phyloP scores from a whole-genome alignment of 2,329 filamentous ascomycete species.

The Grosmannia serpens region DNA sequence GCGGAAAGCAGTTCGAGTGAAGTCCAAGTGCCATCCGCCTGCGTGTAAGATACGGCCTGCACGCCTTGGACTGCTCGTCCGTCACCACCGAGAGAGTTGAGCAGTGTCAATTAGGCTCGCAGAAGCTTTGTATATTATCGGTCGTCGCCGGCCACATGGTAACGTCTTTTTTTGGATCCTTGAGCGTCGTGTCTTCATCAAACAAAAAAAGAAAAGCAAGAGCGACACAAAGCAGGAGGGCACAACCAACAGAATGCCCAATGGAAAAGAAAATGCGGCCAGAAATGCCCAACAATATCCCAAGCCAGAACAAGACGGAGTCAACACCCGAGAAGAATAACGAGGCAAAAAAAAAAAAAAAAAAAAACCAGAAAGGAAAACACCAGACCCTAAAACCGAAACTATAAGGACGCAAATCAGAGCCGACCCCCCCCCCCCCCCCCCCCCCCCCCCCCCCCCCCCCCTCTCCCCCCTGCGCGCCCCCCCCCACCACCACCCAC shows the following conservation, averaged over 20 bases:
- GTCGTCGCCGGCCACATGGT: slow-evolving; percentile 15
- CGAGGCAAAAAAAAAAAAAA: neutral
- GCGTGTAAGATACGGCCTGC: neutral
- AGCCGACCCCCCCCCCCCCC: neutral
- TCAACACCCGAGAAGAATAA: neutral
- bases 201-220: neutral
- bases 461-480: no score
- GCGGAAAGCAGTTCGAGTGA: no score
- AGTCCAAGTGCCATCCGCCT: neutral
- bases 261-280: neutral
- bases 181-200: slow-evolving; percentile 11
- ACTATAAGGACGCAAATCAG: neutral
- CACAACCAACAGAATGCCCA: neutral
- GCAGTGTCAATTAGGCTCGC: neutral
- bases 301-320: neutral
- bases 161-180: slow-evolving; percentile 11
- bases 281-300: neutral
- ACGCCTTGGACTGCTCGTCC: neutral
- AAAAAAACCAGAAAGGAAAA: neutral
- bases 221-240: neutral
- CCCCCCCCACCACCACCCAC: no score
- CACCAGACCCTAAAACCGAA: neutral
- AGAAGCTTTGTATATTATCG: slow-evolving; percentile 11
- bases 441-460: no score
- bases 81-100: neutral